These are phyloP conservation scores for Sporothrix sp. DNA, from an alignment of 2,329 filamentous ascomycete genomes.

Conservation along the genomic window DNA sequence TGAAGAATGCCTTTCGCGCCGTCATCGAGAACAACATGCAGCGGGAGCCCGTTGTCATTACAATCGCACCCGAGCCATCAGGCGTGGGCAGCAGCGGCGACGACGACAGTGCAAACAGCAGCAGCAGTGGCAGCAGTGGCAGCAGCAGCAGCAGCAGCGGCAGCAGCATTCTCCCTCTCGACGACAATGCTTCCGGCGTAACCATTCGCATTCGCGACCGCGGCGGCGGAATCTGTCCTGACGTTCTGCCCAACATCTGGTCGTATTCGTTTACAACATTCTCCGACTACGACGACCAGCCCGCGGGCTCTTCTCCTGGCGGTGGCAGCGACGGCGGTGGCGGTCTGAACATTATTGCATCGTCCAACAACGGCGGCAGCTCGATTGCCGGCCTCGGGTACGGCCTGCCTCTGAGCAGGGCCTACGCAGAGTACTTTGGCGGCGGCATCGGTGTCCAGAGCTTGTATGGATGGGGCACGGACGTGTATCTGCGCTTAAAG, in stretches of 20 bases:
- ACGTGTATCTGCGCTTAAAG: constrained; percentile 57
- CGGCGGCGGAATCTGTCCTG: constrained; percentile 84
- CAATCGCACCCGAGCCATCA: constrained; percentile 64
- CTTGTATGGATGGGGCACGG: constrained; percentile 80
- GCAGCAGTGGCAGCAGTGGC: constrained; percentile 5
- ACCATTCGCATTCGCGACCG: constrained; percentile 92
- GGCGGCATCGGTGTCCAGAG: constrained; percentile 94
- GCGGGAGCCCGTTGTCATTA: constrained; percentile 77
- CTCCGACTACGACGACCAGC: constrained; percentile 50
- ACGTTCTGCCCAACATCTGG: constrained; percentile 81
- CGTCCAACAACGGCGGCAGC: constrained; percentile 60
- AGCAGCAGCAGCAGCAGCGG: constrained; percentile 19
- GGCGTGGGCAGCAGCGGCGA: constrained; percentile 16
- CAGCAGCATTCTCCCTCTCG: constrained; percentile 43
- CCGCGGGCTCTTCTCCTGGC: constrained; percentile 44
- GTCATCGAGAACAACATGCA: constrained; percentile 77
- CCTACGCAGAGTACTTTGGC: constrained; percentile 97
- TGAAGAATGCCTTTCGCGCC: constrained; percentile 94
- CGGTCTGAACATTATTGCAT: constrained; percentile 66
- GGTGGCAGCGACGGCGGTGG: constrained; percentile 57
- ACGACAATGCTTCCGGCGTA: constrained; percentile 67
- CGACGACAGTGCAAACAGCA: constrained; percentile 19
- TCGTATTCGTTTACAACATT: constrained; percentile 97
- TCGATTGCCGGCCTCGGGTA: constrained; percentile 92
- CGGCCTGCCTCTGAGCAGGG: constrained; percentile 77